A percentile compares a stretch with the other conserved stretches of the same genome.
Conservation (phyloP, 148 eudicot species). For the Persicaria maculosa region DNA sequence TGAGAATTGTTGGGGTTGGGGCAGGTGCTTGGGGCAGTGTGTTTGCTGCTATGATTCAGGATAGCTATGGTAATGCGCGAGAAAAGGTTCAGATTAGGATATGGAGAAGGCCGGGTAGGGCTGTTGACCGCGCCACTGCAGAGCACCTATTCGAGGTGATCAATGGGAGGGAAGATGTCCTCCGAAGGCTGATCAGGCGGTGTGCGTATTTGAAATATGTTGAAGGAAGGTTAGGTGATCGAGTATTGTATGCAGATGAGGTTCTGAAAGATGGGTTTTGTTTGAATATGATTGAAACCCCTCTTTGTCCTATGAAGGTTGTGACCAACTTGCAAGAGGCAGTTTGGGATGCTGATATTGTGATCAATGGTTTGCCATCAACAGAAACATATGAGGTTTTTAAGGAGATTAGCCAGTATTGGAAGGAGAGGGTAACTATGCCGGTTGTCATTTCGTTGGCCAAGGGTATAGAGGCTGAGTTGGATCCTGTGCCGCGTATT, state of each 20-base stretch:
- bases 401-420: slow-evolving; percentile 71
- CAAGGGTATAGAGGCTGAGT: slow-evolving; percentile 81
- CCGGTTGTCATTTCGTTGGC: slow-evolving; percentile 75
- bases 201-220: slow-evolving; percentile 89
- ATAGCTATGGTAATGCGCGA: slow-evolving; percentile 52
- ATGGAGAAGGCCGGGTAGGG: slow-evolving; percentile 73
- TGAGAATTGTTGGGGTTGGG: slow-evolving; percentile 76
- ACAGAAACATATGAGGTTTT: slow-evolving; percentile 74
- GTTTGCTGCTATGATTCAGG: slow-evolving; percentile 67
- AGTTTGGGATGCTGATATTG: slow-evolving; percentile 91
- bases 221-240: slow-evolving; percentile 78
- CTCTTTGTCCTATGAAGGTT: slow-evolving; percentile 78
- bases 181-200: slow-evolving; percentile 65
- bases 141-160: slow-evolving; percentile 80
- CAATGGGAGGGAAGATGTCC: slow-evolving; percentile 73
- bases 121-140: slow-evolving; percentile 57
- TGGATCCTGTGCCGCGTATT: slow-evolving; percentile 68
- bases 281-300: slow-evolving; percentile 90
- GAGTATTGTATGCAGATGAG: slow-evolving; percentile 72
- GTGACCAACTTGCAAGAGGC: slow-evolving; percentile 91
- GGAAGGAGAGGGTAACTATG: slow-evolving; percentile 63
- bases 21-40: slow-evolving; percentile 98
- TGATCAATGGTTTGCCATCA: slow-evolving; percentile 80
- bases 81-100: slow-evolving; percentile 66
- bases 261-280: slow-evolving; percentile 88